Evolutionary conservation across 495 filamentous ascomycete genomes (phyloP).

Genomic region (Hypomontagnella monticulosa): DNA sequence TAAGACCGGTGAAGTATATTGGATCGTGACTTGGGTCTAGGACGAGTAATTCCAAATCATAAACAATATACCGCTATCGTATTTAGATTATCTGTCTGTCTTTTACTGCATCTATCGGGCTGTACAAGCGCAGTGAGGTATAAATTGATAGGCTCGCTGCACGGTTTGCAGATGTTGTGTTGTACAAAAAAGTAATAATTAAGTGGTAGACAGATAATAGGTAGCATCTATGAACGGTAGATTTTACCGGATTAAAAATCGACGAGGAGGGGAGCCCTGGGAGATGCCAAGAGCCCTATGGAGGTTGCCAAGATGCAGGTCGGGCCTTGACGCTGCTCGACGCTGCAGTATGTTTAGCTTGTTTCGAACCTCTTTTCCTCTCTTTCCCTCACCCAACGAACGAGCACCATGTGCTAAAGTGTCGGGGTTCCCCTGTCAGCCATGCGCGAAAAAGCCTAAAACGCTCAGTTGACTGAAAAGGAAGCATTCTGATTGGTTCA

Average conservation of each 20-base stretch:
- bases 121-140: slow-evolving; percentile 22
- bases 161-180: slow-evolving; percentile 17
- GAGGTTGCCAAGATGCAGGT: neutral
- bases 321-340: slow-evolving; percentile 16
- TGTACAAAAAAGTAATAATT: slow-evolving; percentile 3
- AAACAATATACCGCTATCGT: slow-evolving; percentile 7
- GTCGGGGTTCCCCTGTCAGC: slow-evolving; percentile 31
- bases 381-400: slow-evolving; percentile 13
- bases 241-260: slow-evolving; percentile 27
- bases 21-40: slow-evolving; percentile 6
- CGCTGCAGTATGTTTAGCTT: slow-evolving; percentile 15
- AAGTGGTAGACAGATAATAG: neutral
- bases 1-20: neutral
- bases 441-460: slow-evolving; percentile 30
- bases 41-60: slow-evolving; percentile 27
- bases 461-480: slow-evolving; percentile 20
- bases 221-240: neutral
- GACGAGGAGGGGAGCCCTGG: neutral
- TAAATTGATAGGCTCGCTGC: slow-evolving; percentile 22
- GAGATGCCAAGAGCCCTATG: neutral
- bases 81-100: slow-evolving; percentile 22
- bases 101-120: slow-evolving; percentile 26
- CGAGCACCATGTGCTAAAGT: slow-evolving; percentile 5
- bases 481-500: slow-evolving; percentile 8
- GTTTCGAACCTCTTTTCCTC: slow-evolving; percentile 21